These are phyloP conservation scores for Pogostemon cablin DNA, from an alignment of 257 asterid genomes.

Conservation along the genomic window DNA sequence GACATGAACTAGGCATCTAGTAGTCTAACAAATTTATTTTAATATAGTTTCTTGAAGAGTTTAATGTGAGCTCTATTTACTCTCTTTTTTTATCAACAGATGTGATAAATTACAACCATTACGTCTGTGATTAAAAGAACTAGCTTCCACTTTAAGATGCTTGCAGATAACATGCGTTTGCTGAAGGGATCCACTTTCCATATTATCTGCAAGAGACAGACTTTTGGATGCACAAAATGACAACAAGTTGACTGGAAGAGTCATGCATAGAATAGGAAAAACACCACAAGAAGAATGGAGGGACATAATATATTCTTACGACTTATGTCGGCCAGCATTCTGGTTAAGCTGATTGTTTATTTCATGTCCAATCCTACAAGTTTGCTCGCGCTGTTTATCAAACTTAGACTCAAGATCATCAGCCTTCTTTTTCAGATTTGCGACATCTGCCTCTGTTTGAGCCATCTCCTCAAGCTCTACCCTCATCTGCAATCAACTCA, in stretches of 20 bases:
- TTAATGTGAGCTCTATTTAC: not conserved
- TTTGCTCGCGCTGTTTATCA: slow-evolving; percentile 64
- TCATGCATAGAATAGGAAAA: slow-evolving; percentile 17
- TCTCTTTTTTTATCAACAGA: not conserved
- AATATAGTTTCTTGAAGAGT: not conserved
- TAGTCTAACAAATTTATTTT: not conserved
- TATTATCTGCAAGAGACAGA: too few species aligned
- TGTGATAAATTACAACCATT: not conserved
- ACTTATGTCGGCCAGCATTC: slow-evolving; percentile 46
- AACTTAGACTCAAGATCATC: slow-evolving; percentile 71
- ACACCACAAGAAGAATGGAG: slow-evolving; percentile 24
- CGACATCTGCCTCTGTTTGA: slow-evolving; percentile 65
- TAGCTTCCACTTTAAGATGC: not conserved
- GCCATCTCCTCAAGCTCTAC: slow-evolving; percentile 66
- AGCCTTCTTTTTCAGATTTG: slow-evolving; percentile 59
- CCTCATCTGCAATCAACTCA: slow-evolving; percentile 51
- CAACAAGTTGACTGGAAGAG: not conserved
- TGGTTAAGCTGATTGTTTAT: slow-evolving; percentile 45
- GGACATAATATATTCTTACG: slow-evolving; percentile 42
- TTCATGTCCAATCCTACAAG: slow-evolving; percentile 52
- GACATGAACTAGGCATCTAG: not conserved
- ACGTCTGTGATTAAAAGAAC: slow-evolving; percentile 1
- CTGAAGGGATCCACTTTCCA: not conserved
- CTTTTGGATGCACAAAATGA: too few species aligned
- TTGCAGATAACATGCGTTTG: not conserved